Evolutionary conservation across 768 basidiomycete species (phyloP), one percentile per base, ranked within the genome.

Genomic region (Pleurotus sapidus): DNA sequence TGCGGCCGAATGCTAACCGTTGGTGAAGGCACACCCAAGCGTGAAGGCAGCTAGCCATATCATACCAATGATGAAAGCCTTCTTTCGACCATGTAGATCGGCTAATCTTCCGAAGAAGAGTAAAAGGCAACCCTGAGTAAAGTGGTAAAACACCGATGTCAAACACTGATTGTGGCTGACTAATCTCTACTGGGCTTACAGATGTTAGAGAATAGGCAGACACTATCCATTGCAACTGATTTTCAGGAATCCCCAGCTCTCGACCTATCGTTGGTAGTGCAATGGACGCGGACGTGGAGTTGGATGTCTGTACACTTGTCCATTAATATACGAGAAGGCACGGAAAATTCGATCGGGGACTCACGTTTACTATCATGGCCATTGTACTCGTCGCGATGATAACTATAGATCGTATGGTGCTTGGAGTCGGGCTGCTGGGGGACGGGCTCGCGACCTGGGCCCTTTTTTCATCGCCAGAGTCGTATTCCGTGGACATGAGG

Each of bases 1-100:
- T 20, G 37, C 30, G 17, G 15, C 3, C 5, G 14, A 1, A 15
- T 11, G 8, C 3, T 60, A 70, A 75, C 76, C 71, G 12, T 74
- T 65, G 0, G 81, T 68, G 55, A 88, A 83, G 5, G 77, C 81
- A 50, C 79, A 73, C 0, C 74, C 81, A 0, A 89, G 55, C 3
- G 78, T 70, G 56, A 82, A 83, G 0, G 73, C 65, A 5, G 69
- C 60, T 43, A 80, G 75, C 60, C 72, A 73, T 2, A 65, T 7
- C 39, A 77, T 76, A 6, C 88, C 88, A 3, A 74, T 5, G 9
- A 84, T 37, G 68, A 84, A 89, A 3, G 73, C 71, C n/a, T 68
- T 73, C 61, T 83, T 85, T 20, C 86, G 78, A 0, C 88, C 86
- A 53, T 80, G 80, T 1, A 86, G 71, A 58, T 88, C 88, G 0